Evolutionary conservation across 1,284 basidiomycete genomes (phyloP).

Genomic region (Cystobasidium pallidum): DNA sequence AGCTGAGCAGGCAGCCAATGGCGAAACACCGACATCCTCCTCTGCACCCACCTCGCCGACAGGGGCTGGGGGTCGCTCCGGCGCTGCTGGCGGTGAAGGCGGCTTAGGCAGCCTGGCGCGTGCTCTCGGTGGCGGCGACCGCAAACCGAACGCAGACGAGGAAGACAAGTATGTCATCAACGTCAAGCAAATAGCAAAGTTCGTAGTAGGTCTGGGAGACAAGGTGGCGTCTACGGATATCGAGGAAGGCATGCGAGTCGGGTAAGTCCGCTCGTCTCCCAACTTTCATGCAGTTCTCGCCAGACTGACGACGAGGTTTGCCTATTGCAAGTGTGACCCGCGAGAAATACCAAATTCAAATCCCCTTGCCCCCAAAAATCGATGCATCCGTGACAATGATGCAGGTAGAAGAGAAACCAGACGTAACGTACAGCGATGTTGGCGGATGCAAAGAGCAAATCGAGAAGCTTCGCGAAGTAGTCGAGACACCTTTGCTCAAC

Average conservation of each 20-base stretch:
- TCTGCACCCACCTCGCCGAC: conserved; percentile 41
- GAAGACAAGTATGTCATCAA: conserved; percentile 99
- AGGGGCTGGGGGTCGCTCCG: conserved; percentile 45
- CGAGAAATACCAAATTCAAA: conserved; percentile 98
- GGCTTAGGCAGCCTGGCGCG: conserved; percentile 48
- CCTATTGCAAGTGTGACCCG: conserved; percentile 55
- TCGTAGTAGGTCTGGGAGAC: conserved; percentile 95
- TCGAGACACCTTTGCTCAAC: conserved; percentile 94
- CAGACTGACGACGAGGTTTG: too few relatives aligned
- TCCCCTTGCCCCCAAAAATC: conserved; percentile 99
- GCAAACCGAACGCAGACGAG: conserved; percentile 70
- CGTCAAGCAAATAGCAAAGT: conserved; percentile 99
- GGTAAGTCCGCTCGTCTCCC: conserved; percentile 64
- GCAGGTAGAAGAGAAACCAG: conserved; percentile 99
- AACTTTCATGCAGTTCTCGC: not conserved
- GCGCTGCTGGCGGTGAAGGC: conserved; percentile 24
- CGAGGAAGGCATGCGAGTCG: conserved; percentile 99
- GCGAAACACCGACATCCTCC: conserved; percentile 19
- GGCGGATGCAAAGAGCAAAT: conserved; percentile 99
- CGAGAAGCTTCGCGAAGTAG: conserved; percentile 97
- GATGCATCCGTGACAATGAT: conserved; percentile 99
- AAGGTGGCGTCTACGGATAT: conserved; percentile 97
- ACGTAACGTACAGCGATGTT: conserved; percentile 96
- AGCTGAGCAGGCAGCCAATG: conserved; percentile 31
- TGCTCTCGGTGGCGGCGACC: conserved; percentile 49